Conservation (phyloP, 345 rosid genomes). For the Pistacia atlantica region DNA sequence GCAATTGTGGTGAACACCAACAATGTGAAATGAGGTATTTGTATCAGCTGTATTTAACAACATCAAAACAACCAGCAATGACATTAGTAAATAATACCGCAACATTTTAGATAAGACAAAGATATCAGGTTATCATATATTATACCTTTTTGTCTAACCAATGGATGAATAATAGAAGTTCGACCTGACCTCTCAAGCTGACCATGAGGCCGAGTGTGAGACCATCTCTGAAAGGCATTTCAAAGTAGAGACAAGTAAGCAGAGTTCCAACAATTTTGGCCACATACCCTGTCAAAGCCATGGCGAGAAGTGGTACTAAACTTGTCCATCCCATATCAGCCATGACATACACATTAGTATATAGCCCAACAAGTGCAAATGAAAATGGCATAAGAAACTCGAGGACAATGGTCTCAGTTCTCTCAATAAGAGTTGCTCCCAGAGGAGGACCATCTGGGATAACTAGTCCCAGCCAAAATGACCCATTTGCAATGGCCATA, state of each 20-base stretch:
- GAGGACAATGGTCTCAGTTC: conserved; percentile 52
- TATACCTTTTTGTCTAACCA: conserved; percentile 67
- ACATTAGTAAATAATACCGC: too few species aligned
- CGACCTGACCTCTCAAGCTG: conserved; percentile 72
- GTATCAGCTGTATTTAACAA: conserved; percentile 36
- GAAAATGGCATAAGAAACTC: conserved; percentile 68
- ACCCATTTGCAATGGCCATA: conserved; percentile 56
- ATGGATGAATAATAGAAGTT: conserved; percentile 49
- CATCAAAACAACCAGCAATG: neutral
- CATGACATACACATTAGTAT: conserved; percentile 46
- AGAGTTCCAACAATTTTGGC: conserved; percentile 41
- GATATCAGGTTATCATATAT: neutral
- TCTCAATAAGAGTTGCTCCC: conserved; percentile 51
- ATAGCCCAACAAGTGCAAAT: conserved; percentile 54
- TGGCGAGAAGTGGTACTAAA: conserved; percentile 44
- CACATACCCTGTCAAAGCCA: conserved; percentile 39
- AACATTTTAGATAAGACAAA: neutral
- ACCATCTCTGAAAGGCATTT: conserved; percentile 52
- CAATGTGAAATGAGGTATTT: conserved; percentile 38
- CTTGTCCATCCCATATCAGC: conserved; percentile 36
- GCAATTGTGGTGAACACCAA: conserved; percentile 39
- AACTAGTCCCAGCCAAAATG: conserved; percentile 58
- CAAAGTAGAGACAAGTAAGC: conserved; percentile 29
- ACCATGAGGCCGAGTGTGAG: conserved; percentile 58
- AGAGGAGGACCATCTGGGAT: conserved; percentile 76